Evolutionary conservation across 108 stramenopile species (phyloP), one percentile per base, ranked within the genome.

Genomic region (Pseudonitzschia multiseries): DNA sequence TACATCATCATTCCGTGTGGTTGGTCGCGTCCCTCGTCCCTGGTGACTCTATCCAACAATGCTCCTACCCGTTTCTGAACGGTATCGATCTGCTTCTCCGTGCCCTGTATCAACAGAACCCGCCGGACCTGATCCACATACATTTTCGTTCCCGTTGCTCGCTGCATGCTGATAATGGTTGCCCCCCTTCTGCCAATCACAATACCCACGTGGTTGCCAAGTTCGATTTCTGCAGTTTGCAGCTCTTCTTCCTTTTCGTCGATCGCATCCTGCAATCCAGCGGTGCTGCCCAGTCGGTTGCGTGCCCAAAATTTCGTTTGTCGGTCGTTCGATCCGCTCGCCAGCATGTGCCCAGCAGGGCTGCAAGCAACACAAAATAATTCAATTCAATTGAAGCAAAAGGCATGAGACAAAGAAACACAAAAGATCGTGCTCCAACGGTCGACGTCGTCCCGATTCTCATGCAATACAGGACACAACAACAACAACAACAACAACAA

Each of bases 251-350:
- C 78, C 44, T 82, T 82, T 9, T 82, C 84, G 15, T 77, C 75
- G 10, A 79, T 77, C 28, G 88, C 80, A 36, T 88, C 86, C 48
- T 87, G 87, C 41, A 94, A 76, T 20, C 90, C 88, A 50, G 81
- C 77, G 53, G 84, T 81, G 63, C 81, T 86, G 20, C 98, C 96
- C 9, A 90, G 84, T 46, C 96, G 90, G 79, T 92, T 94, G 21
- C 98, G 86, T 17, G 88, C 83, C 96, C 97, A 98, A 77, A 97
- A 96, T 79, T 97, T 97, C 57, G 90, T 89, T 66, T 91, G 93
- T 50, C 93, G 81, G 81, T 98, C 98, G 78, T 97, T 94, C 56
- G 83, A 81, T 22, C 89, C 97, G 14, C 93, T 94, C 0, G 96
- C 96, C 29, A 99, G 71, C 71, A 94, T 78, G 73, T 97, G 96